Percentiles rank a stretch among this genome's conserved stretches.
These are phyloP conservation scores for Syncephalis plumigaleata DNA, from an alignment of 371 early-diverging fungal genomes.

Conservation along the genomic window DNA sequence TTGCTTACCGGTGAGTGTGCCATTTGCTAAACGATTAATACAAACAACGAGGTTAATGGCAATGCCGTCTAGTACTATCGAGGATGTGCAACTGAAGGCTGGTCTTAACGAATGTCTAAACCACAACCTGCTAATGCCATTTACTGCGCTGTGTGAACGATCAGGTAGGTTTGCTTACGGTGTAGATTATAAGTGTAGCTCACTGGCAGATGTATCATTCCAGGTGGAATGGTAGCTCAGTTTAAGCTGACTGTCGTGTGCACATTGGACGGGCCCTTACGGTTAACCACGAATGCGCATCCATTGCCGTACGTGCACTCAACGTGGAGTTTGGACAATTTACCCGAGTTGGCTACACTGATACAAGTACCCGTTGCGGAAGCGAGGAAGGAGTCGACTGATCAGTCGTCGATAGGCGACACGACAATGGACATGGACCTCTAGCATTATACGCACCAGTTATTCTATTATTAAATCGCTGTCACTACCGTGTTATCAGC, in stretches of 20 bases:
- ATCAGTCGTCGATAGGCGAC: too few species aligned
- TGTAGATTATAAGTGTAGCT: too few species aligned
- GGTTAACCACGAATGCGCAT: constrained; percentile 34
- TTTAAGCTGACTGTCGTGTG: constrained; percentile 76
- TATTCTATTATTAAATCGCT: constrained; percentile 8
- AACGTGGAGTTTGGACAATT: constrained; percentile 2
- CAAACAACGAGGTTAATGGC: neutral
- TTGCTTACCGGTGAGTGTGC: constrained; percentile 47
- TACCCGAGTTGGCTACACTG: too few species aligned
- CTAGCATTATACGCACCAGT: too few species aligned
- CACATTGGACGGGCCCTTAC: constrained; percentile 47
- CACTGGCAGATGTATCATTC: too few species aligned
- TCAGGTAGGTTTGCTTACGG: constrained; percentile 16
- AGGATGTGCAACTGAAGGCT: constrained; percentile 63
- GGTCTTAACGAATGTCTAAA: constrained; percentile 69
- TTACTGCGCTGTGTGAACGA: constrained; percentile 52
- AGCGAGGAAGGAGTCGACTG: too few species aligned
- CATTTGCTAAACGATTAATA: neutral
- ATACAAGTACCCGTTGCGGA: too few species aligned
- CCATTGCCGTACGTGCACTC: constrained; percentile 55
- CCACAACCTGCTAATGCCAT: constrained; percentile 55
- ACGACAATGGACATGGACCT: too few species aligned
- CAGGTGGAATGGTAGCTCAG: constrained; percentile 39
- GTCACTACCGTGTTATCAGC: too few species aligned
- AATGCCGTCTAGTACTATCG: constrained; percentile 28